Conservation (phyloP, 257 asterid genomes). For the Avicennia marina region DNA sequence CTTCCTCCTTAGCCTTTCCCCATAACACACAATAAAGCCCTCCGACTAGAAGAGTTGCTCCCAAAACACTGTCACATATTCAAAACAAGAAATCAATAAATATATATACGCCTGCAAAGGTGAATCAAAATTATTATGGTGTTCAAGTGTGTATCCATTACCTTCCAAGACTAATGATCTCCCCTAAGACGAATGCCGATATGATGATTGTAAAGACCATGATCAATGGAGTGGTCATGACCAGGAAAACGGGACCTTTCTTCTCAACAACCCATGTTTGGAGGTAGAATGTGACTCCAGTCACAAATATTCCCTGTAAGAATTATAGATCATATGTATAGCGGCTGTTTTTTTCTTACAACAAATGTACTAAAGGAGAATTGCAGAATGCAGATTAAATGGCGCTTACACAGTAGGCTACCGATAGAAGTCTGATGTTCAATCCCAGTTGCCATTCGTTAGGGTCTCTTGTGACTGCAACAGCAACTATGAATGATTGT, state of each 20-base stretch:
- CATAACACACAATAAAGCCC: conserved; percentile 73
- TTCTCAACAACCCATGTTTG: conserved; percentile 88
- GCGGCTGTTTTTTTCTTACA: no score
- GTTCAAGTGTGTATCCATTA: no score
- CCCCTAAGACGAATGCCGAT: conserved; percentile 66
- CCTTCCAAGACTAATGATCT: conserved; percentile 71
- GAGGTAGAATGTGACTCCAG: conserved; percentile 69
- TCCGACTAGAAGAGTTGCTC: conserved; percentile 57
- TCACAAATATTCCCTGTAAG: conserved; percentile 72
- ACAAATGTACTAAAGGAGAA: no score
- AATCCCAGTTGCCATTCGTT: conserved; percentile 68
- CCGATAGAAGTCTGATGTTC: conserved; percentile 51
- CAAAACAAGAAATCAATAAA: neutral
- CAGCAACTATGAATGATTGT: conserved; percentile 60
- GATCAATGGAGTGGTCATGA: conserved; percentile 67
- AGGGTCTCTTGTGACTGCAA: conserved; percentile 55
- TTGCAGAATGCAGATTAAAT: neutral
- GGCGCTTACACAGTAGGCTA: conserved; percentile 72
- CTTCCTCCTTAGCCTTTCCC: conserved; percentile 68
- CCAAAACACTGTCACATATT: conserved; percentile 46
- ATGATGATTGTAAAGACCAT: conserved; percentile 48
- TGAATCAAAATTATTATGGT: no score
- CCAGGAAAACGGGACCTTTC: conserved; percentile 82
- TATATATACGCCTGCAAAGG: neutral
- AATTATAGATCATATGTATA: no score